A percentile compares a stretch with the other conserved stretches of the same genome.
Conservation (phyloP, 2,329 filamentous ascomycete species). For the Alternaria solani region DNA sequence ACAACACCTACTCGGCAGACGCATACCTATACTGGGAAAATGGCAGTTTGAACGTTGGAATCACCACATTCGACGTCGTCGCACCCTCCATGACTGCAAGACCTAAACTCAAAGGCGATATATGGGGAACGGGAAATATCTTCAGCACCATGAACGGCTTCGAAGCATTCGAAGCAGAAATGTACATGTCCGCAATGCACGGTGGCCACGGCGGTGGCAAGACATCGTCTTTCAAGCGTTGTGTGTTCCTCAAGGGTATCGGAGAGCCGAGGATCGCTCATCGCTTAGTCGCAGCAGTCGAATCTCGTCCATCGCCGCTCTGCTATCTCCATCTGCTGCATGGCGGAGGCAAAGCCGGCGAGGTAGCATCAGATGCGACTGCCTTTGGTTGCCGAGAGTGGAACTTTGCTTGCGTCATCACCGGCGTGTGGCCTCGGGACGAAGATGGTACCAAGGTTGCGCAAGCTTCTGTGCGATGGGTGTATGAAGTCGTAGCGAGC, state of each 20-base stretch:
- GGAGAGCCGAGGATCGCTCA: constrained; percentile 44
- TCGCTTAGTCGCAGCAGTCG: constrained; percentile 57
- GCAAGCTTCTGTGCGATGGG: constrained; percentile 59
- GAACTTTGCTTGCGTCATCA: constrained; percentile 71
- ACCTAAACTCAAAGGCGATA: neutral
- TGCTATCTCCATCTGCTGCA: constrained; percentile 72
- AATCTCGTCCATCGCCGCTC: constrained; percentile 59
- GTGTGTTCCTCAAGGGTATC: constrained; percentile 65
- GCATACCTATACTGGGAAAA: constrained; percentile 64
- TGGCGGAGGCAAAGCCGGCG: constrained; percentile 62
- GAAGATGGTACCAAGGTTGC: constrained; percentile 58
- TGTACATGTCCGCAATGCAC: constrained; percentile 69
- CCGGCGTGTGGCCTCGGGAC: constrained; percentile 67
- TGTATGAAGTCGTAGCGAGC: constrained; percentile 60
- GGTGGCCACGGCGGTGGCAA: constrained; percentile 66
- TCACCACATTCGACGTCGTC: constrained; percentile 58
- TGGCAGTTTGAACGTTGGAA: constrained; percentile 59
- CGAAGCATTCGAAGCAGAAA: constrained; percentile 65
- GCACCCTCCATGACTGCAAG: constrained; percentile 3
- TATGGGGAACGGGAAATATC: constrained; percentile 45
- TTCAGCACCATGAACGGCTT: constrained; percentile 56
- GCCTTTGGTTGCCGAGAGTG: constrained; percentile 71
- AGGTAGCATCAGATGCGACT: constrained; percentile 57
- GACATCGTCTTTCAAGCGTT: constrained; percentile 71
- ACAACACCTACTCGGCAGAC: constrained; percentile 59